Conservation (phyloP, 768 basidiomycete genomes). For the Rhizopogon salebrosus region DNA sequence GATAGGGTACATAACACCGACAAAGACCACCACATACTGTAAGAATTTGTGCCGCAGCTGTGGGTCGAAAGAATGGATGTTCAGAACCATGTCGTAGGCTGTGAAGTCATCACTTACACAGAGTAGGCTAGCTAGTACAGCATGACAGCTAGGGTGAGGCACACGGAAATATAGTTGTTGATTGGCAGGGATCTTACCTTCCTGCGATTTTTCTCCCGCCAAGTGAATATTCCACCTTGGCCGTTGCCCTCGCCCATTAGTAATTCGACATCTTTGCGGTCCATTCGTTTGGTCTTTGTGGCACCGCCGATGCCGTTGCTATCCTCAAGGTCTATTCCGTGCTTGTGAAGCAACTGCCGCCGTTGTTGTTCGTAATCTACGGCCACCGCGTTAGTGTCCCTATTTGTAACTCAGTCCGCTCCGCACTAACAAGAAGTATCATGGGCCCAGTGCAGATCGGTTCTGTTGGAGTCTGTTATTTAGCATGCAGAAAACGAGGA, state of each 20-base stretch:
- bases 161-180: slow-evolving; percentile 16
- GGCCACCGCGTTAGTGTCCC: slow-evolving; percentile 11
- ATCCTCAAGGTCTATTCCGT: slow-evolving; percentile 94
- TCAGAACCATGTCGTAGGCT: slow-evolving; percentile 9
- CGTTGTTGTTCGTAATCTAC: slow-evolving; percentile 94
- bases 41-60: slow-evolving; percentile 83
- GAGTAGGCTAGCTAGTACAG: slow-evolving; percentile 80
- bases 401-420: slow-evolving; percentile 4
- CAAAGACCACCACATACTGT: slow-evolving; percentile 51
- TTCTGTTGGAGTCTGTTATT: slow-evolving; percentile 40
- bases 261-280: slow-evolving; percentile 75
- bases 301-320: slow-evolving; percentile 59
- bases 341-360: slow-evolving; percentile 78
- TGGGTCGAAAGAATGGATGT: slow-evolving; percentile 25
- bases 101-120: slow-evolving; percentile 50
- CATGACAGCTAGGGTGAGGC: slow-evolving; percentile 18
- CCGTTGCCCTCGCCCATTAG: slow-evolving; percentile 83
- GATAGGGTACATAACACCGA: slow-evolving; percentile 16
- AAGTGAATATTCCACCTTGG: slow-evolving; percentile 83
- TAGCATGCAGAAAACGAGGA: slow-evolving; percentile 9
- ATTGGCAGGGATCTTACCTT: slow-evolving; percentile 53
- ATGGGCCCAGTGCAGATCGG: slow-evolving; percentile 95
- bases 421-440: slow-evolving; percentile 74
- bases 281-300: slow-evolving; percentile 72
- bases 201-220: slow-evolving; percentile 90